Percentiles rank a stretch among this genome's conserved stretches.
These are phyloP conservation scores for Claviceps monticola DNA, from an alignment of 2,329 filamentous ascomycete species.

Conservation along the genomic window DNA sequence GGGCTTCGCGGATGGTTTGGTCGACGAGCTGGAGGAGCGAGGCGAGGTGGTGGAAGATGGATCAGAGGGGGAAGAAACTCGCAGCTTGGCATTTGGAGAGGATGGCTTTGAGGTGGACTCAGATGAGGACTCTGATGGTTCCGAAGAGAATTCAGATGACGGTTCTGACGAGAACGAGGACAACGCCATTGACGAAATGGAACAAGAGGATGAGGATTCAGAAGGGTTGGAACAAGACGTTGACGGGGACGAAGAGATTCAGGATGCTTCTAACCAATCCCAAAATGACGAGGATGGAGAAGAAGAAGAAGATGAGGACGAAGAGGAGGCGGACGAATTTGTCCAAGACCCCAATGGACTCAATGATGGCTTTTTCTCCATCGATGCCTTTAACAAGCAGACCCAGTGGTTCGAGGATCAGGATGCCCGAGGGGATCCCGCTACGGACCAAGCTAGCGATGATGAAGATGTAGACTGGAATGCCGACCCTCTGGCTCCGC, in stretches of 20 bases:
- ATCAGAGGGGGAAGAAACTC: slow-evolving; percentile 19
- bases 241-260: slow-evolving; percentile 18
- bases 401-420: slow-evolving; percentile 80
- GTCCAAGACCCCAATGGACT: slow-evolving; percentile 60
- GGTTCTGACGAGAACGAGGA: slow-evolving; percentile 11
- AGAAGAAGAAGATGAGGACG: slow-evolving; percentile 18
- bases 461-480: slow-evolving; percentile 86
- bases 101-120: slow-evolving; percentile 19
- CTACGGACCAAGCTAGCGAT: slow-evolving; percentile 61
- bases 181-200: slow-evolving; percentile 24
- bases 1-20: slow-evolving; percentile 30
- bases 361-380: slow-evolving; percentile 96
- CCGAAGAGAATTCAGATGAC: slow-evolving; percentile 10
- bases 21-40: slow-evolving; percentile 35
- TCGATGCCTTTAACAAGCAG: slow-evolving; percentile 93
- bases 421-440: slow-evolving; percentile 62
- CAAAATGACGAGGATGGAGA: slow-evolving; percentile 22
- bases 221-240: slow-evolving; percentile 9
- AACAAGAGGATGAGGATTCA: slow-evolving; percentile 22
- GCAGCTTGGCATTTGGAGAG: slow-evolving; percentile 13
- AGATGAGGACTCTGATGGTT: slow-evolving; percentile 15
- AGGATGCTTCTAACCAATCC: slow-evolving; percentile 21
- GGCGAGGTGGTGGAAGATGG: slow-evolving; percentile 28
- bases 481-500: slow-evolving; percentile 49
- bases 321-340: slow-evolving; percentile 27